These are phyloP conservation scores for Colletotrichum incanum DNA, from an alignment of 2,329 filamentous ascomycete genomes.

Conservation along the genomic window DNA sequence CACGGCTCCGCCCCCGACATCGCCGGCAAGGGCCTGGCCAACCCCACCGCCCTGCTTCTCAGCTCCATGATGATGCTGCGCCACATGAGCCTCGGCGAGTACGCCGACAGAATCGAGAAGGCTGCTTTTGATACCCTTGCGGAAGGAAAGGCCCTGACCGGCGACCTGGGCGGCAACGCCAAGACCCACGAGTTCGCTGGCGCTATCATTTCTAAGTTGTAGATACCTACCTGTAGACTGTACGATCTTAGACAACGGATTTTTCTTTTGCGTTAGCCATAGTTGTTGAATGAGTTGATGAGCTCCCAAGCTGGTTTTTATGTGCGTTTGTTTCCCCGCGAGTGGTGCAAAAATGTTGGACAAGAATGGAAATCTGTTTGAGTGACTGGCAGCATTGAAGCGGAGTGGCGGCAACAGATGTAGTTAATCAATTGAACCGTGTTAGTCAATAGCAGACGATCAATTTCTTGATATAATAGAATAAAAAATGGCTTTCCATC, in stretches of 20 bases:
- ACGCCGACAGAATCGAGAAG: slow-evolving; percentile 91
- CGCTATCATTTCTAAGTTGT: slow-evolving; percentile 86
- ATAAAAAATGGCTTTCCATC: neutral
- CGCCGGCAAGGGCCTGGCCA: slow-evolving; percentile 94
- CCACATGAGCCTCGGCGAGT: slow-evolving; percentile 92
- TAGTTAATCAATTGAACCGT: neutral
- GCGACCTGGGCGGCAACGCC: slow-evolving; percentile 95
- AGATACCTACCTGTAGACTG: slow-evolving; percentile 52
- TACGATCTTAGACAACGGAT: slow-evolving; percentile 42
- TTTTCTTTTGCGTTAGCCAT: slow-evolving; percentile 42
- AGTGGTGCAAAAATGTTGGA: neutral
- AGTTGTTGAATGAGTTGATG: slow-evolving; percentile 44
- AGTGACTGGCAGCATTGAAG: slow-evolving; percentile 8
- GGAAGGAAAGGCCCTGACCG: slow-evolving; percentile 96
- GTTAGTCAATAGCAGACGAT: neutral
- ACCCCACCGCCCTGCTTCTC: slow-evolving; percentile 96
- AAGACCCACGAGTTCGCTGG: slow-evolving; percentile 96
- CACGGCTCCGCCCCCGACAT: slow-evolving; percentile 98
- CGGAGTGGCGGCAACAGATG: slow-evolving; percentile 1
- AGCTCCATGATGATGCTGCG: slow-evolving; percentile 99
- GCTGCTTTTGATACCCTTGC: slow-evolving; percentile 96
- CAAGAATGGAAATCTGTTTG: neutral
- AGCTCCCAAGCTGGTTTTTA: slow-evolving; percentile 19
- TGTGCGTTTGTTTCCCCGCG: slow-evolving; percentile 3
- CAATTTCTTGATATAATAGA: too few species aligned